Base-by-base conservation (phyloP, 148 eudicot species). In the Polygonum aviculare region DNA sequence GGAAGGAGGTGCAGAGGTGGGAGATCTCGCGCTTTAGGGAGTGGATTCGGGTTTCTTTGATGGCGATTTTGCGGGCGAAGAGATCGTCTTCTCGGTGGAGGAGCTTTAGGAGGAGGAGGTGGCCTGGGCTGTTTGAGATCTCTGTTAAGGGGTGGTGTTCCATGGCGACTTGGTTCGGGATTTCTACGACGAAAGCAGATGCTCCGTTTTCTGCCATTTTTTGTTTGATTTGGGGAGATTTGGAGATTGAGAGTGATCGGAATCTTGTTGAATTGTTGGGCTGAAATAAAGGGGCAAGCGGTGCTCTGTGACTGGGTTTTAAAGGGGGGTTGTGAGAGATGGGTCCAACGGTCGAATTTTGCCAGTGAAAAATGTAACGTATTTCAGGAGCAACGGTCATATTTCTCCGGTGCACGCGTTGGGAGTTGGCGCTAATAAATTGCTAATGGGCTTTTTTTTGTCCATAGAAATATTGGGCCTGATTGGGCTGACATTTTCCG, bases 61-160 rank as follows among this genome's bases (percentile, higher is more conserved):
- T 40, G 7, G 87, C 44, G 75, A 87, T 82, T 57, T 79, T 60
- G 3, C 80, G 81, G 71, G 81, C 80, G 45, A 75, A 81, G 72
- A 89, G 84, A 22, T 85, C 78, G 54, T 89, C 93, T 48, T 89
- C 87, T 77, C 93, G 47, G 72, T 89, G 93, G 81, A 82, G 85
- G 15, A 89, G 90, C 87, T 89, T 87, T 75, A 89, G 87, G 48
- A 89, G 90, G 19, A 89, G 77, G 75, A 87, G 88, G 67, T 89
- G 93, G 77, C 90, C 93, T 5, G 88, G 88, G 78, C 74, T 83
- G 18, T 80, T 62, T 12, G 93, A 89, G 78, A 87, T 89, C 77
- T 89, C 93, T 77, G 75, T 79, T 33, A 87, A 18, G 5, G 93
- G 93, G 79, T 89, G 93, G 86, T 85, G 76, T 38, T 87, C 82